These are phyloP conservation scores for Chrysosporium keratinophilum DNA, from an alignment of 2,329 filamentous ascomycete genomes.

Conservation along the genomic window DNA sequence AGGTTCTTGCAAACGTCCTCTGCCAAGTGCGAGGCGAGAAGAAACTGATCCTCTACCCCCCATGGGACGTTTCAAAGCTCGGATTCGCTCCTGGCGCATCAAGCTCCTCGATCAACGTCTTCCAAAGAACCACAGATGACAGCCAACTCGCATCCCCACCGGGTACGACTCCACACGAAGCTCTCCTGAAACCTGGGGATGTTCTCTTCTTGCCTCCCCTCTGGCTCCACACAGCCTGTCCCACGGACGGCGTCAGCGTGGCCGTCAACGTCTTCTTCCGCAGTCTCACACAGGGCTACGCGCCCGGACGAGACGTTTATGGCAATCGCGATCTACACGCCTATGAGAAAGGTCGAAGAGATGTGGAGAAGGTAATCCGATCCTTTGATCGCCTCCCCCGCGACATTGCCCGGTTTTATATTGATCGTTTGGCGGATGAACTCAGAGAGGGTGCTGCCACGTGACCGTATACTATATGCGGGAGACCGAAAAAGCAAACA, in stretches of 20 bases:
- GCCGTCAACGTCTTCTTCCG: slow-evolving; percentile 88
- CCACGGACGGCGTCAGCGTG: slow-evolving; percentile 47
- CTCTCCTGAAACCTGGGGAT: slow-evolving; percentile 58
- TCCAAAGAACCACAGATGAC: slow-evolving; percentile 32
- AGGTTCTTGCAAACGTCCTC: slow-evolving; percentile 80
- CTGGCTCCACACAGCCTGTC: slow-evolving; percentile 63
- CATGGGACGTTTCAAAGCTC: slow-evolving; percentile 59
- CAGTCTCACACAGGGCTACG: slow-evolving; percentile 57
- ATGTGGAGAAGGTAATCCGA: slow-evolving; percentile 54
- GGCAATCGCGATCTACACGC: slow-evolving; percentile 75
- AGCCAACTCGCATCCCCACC: slow-evolving; percentile 47
- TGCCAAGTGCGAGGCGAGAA: slow-evolving; percentile 69
- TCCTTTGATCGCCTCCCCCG: slow-evolving; percentile 45
- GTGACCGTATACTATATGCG: slow-evolving; percentile 5
- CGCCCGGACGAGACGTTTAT: slow-evolving; percentile 70
- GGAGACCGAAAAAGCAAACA: background rate
- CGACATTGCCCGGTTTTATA: slow-evolving; percentile 63
- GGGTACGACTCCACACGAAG: slow-evolving; percentile 58
- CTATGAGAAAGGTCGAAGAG: slow-evolving; percentile 69
- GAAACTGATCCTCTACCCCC: slow-evolving; percentile 65
- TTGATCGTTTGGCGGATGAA: slow-evolving; percentile 61
- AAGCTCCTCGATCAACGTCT: slow-evolving; percentile 66
- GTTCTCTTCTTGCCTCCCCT: slow-evolving; percentile 70
- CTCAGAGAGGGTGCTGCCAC: slow-evolving; percentile 33
- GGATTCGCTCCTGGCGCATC: slow-evolving; percentile 66